Evolutionary conservation across 1,284 basidiomycete genomes (phyloP).

Genomic region (Peniophora sp.): DNA sequence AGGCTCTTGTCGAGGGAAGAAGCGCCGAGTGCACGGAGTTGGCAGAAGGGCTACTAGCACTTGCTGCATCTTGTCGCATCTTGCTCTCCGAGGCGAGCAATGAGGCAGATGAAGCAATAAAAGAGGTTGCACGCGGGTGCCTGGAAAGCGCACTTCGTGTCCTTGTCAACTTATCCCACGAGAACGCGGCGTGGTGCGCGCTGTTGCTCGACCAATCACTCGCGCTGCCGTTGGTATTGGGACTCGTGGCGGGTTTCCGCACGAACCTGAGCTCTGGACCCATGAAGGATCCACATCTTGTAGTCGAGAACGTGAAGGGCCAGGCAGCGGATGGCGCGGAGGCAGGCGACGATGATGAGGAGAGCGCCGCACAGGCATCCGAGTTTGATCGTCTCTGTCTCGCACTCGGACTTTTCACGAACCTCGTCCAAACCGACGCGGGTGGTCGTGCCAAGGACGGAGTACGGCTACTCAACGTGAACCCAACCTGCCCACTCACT

Average conservation of each 20-base stretch:
- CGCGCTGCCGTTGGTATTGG: constrained; percentile 37
- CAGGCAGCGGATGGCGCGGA: constrained; percentile 1
- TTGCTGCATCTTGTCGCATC: constrained; percentile 34
- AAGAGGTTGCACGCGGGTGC: constrained; percentile 33
- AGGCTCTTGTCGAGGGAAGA: constrained; percentile 5
- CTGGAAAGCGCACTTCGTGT: constrained; percentile 52
- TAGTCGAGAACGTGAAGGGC: not conserved
- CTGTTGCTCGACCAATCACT: constrained; percentile 35
- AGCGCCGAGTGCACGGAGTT: constrained; percentile 19
- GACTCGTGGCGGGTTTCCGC: constrained; percentile 25
- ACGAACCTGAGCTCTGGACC: no score
- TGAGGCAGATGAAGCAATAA: not conserved
- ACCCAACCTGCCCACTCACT: constrained; percentile 38
- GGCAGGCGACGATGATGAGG: constrained; percentile 15
- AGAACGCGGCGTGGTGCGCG: constrained; percentile 44
- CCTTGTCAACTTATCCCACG: constrained; percentile 62
- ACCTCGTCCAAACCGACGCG: constrained; percentile 53
- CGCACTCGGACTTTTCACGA: constrained; percentile 61
- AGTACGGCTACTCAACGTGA: constrained; percentile 38
- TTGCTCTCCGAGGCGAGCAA: constrained; percentile 13
- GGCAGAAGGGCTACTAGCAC: constrained; percentile 31
- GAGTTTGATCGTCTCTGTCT: constrained; percentile 59
- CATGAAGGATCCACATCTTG: no score
- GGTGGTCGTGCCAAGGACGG: constrained; percentile 28
- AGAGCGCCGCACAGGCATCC: constrained; percentile 19